These are phyloP conservation scores for Tolypocladium ovalisporum DNA, from an alignment of 2,329 filamentous ascomycete species.

Conservation along the genomic window DNA sequence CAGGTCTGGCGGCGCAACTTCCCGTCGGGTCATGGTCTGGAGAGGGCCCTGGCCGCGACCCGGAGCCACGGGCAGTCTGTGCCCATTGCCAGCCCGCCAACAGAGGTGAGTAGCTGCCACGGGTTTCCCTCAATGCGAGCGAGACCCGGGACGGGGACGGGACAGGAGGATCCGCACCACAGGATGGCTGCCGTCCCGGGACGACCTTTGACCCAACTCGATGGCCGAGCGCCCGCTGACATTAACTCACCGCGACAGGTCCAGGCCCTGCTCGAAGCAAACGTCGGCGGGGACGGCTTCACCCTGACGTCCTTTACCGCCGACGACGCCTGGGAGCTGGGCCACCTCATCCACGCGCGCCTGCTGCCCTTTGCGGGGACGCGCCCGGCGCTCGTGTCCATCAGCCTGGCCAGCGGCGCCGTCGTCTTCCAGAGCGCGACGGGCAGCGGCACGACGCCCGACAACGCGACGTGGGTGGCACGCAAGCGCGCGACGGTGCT, in stretches of 20 bases:
- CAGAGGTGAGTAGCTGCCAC: slow-evolving; percentile 3
- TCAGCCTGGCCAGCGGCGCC: slow-evolving; percentile 44
- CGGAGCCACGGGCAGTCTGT: slow-evolving; percentile 6
- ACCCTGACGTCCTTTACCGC: slow-evolving; percentile 45
- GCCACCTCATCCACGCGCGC: slow-evolving; percentile 52
- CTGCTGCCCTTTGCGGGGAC: slow-evolving; percentile 37
- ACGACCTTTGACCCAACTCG: too few relatives aligned
- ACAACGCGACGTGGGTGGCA: slow-evolving; percentile 60
- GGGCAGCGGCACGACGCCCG: slow-evolving; percentile 55
- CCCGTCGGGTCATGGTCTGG: slow-evolving; percentile 14
- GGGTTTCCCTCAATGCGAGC: not conserved
- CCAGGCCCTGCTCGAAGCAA: slow-evolving; percentile 11
- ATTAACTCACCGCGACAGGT: slow-evolving; percentile 11
- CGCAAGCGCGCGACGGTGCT: slow-evolving; percentile 64
- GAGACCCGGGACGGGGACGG: not conserved
- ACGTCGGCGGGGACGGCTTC: slow-evolving; percentile 30
- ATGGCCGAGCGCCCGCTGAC: not conserved
- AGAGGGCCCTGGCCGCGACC: slow-evolving; percentile 11
- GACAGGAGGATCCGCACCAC: not conserved
- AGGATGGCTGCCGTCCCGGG: not conserved
- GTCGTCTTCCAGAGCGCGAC: slow-evolving; percentile 61
- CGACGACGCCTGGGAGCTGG: slow-evolving; percentile 54
- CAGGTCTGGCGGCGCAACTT: slow-evolving; percentile 15
- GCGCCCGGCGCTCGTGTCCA: slow-evolving; percentile 48
- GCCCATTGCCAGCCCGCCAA: slow-evolving; percentile 5